Evolutionary conservation across 495 filamentous ascomycete genomes (phyloP).

Genomic region (Platismatia glauca): DNA sequence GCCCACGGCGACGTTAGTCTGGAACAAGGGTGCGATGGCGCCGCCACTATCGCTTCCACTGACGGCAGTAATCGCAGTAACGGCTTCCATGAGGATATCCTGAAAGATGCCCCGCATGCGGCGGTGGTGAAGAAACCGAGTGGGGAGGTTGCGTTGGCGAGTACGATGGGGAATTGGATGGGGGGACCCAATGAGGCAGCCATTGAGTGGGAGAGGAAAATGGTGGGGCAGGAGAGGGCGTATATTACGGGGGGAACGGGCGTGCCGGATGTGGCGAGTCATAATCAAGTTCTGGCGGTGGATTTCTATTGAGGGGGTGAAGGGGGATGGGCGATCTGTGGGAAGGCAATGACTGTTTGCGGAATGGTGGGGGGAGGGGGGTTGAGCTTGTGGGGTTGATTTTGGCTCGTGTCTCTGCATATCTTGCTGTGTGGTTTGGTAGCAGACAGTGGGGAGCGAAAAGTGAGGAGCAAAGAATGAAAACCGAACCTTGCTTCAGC

Average conservation of each 20-base stretch:
- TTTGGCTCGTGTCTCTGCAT: too few relatives aligned
- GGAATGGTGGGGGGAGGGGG: not conserved
- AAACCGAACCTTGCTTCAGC: too few relatives aligned
- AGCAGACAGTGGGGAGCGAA: too few relatives aligned
- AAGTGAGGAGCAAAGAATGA: too few relatives aligned
- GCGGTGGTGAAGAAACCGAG: constrained; percentile 29
- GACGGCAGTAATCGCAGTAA: constrained; percentile 30
- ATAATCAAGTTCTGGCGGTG: constrained; percentile 33
- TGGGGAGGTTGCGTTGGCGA: constrained; percentile 30
- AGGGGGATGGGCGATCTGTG: not conserved
- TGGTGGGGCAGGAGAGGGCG: constrained; percentile 30
- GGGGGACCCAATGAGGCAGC: constrained; percentile 34
- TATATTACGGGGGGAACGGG: constrained; percentile 36
- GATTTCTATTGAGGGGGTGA: constrained; percentile 29
- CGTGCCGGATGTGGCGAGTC: constrained; percentile 32
- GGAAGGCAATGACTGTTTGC: too few relatives aligned
- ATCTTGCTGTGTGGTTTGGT: too few relatives aligned
- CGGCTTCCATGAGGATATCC: constrained; percentile 32
- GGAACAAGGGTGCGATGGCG: constrained; percentile 38
- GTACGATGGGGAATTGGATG: constrained; percentile 37
- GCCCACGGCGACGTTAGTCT: constrained; percentile 37
- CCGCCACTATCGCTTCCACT: constrained; percentile 32
- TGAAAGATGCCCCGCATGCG: constrained; percentile 29
- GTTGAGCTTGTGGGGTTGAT: too few relatives aligned
- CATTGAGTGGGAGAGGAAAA: constrained; percentile 30